Evolutionary conservation across 75 land plant genomes (phyloP), one percentile per base, ranked within the genome.

Genomic region (Sequoiadendron giganteum): DNA sequence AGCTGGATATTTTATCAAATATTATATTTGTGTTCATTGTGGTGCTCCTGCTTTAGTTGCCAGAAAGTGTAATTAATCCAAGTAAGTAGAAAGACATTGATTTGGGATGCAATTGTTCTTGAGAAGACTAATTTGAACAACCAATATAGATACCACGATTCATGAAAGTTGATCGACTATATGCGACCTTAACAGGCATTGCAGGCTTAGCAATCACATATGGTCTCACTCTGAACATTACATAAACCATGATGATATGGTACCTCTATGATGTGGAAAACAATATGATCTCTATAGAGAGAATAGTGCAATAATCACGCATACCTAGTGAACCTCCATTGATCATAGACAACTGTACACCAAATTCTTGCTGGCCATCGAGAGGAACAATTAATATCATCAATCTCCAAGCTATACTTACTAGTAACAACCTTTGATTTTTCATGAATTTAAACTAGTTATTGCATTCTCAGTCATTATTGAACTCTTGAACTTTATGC

Each of bases 141-240:
- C 0, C 30, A 10, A 36, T 52, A 86, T 9, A 13, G 15, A 75
- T 34, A 34, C 79, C 39, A 34, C 39, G 36, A 76, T 34, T 75
- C 18, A 76, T 76, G 79, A 76, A 76, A 34, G 79, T 76, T 34
- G 36, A 76, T 7, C 47, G 47, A 45, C 18, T 48, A 82, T 13
- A 47, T 45, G 49, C 30, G 13, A 47, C 34, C 32, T 55, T 81
- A 85, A 9, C 87, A 97, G 99, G 94, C 42, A 72, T 95, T 87
- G 98, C 96, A n/a, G 99, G 97, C 2, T 89, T 97, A n/a, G 93
- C 96, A 28, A 95, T 97, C 68, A 94, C 95, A 54, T 97, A 95
- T 91, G 98, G 98, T 25, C 88, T 97, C 0, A 93, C 88, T 83
- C 85, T 97, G 89, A 97, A 95, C 85, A 85, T 86, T 86, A 36